phyloP scores from a whole-genome alignment of 1,139 yeast genomes.

The Yamadazyma diddensiae region DNA sequence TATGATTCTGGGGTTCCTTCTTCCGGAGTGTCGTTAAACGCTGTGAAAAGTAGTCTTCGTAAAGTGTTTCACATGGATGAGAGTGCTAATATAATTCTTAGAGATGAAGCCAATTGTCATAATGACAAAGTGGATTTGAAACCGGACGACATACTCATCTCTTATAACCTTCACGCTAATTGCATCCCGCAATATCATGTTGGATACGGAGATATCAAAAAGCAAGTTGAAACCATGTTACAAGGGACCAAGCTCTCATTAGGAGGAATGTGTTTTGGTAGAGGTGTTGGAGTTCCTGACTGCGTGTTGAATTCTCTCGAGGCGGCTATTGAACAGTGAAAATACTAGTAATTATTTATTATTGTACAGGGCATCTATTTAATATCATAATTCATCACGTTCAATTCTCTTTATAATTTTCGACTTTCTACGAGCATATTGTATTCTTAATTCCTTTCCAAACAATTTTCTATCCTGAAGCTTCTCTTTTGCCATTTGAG shows the following conservation, averaged over 20 bases:
- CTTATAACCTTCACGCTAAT: conserved; percentile 36
- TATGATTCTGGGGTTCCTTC: conserved; percentile 40
- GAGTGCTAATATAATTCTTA: conserved; percentile 25
- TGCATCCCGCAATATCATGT: conserved; percentile 84
- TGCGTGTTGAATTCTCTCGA: conserved; percentile 65
- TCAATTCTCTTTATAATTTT: conserved; percentile 7
- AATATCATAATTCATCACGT: conserved; percentile 1
- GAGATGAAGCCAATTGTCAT: conserved; percentile 24
- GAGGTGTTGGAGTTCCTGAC: conserved; percentile 89
- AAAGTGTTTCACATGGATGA: conserved; percentile 49
- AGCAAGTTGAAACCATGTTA: conserved; percentile 27
- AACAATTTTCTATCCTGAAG: conserved; percentile 52
- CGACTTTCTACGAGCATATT: conserved; percentile 9
- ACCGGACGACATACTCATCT: conserved; percentile 31
- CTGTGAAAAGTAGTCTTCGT: conserved; percentile 46
- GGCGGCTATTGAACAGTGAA: conserved; percentile 37
- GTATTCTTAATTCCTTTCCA: conserved; percentile 45
- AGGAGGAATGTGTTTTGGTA: conserved; percentile 82
- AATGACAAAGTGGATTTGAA: conserved; percentile 21
- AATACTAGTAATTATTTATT: too few species aligned
- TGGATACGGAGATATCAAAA: conserved; percentile 58
- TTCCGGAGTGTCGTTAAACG: conserved; percentile 36
- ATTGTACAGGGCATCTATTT: too few species aligned
- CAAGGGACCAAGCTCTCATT: conserved; percentile 42
- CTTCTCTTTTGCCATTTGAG: conserved; percentile 50